phyloP scores from a whole-genome alignment of 345 rosid genomes.

The Aquilaria sinensis region DNA sequence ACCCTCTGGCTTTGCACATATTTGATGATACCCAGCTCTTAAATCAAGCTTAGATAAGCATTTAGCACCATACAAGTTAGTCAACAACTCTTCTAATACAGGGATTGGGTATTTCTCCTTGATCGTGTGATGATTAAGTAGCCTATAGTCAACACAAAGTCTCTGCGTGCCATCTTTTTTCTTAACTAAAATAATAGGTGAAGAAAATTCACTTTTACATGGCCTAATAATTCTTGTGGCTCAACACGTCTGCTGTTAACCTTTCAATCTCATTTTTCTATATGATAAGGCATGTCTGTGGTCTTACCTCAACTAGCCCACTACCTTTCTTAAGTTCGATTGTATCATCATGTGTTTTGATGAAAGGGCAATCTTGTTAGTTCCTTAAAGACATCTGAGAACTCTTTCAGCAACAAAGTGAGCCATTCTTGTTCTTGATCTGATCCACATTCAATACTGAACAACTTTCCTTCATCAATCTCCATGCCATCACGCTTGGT shows the following conservation, averaged over 20 bases:
- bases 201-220: too few species aligned
- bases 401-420: too few species aligned
- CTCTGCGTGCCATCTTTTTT: too few species aligned
- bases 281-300: neutral
- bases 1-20: neutral
- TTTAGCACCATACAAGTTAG: neutral
- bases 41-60: conserved; percentile 1
- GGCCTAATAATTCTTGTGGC: neutral
- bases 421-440: too few species aligned
- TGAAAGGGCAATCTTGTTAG: neutral
- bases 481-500: too few species aligned
- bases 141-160: too few species aligned
- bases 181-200: too few species aligned
- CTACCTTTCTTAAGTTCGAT: neutral
- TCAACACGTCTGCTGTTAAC: neutral
- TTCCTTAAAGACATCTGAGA: too few species aligned
- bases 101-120: conserved; percentile 10
- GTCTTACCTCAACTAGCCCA: neutral
- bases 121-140: neutral
- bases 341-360: neutral
- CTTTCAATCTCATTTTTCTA: conserved; percentile 8
- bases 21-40: neutral
- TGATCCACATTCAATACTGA: too few species aligned
- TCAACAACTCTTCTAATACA: neutral
- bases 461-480: too few species aligned